Conservation (phyloP, 129 eudicot species). For the Helichrysum umbraculigerum region DNA sequence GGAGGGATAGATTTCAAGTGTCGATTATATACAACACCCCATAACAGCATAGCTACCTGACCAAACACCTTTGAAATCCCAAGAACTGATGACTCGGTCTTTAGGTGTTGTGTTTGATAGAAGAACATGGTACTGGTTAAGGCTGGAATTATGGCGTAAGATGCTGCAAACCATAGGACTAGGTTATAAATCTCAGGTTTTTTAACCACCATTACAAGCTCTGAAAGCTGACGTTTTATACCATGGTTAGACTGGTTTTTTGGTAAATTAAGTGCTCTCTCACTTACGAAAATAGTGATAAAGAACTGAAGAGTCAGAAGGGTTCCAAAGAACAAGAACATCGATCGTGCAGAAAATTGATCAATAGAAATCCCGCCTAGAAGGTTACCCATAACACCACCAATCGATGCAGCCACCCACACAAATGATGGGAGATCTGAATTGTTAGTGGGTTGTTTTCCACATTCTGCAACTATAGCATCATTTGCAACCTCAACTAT, state of each 20-base stretch:
- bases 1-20: conserved; percentile 61
- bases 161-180: conserved; percentile 66
- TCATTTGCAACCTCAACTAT: conserved; percentile 93
- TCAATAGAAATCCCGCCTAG: conserved; percentile 60
- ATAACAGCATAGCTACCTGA: conserved; percentile 75
- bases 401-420: conserved; percentile 81
- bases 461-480: conserved; percentile 86
- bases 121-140: conserved; percentile 85
- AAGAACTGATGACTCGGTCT: conserved; percentile 63
- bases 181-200: conserved; percentile 63
- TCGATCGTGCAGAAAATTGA: conserved; percentile 44
- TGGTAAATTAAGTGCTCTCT: conserved; percentile 68
- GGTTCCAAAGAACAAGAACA: conserved; percentile 64
- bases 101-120: conserved; percentile 74
- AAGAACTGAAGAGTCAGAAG: conserved; percentile 57
- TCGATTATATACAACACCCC: conserved; percentile 71
- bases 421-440: conserved; percentile 77
- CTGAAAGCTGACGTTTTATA: conserved; percentile 52
- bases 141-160: conserved; percentile 82
- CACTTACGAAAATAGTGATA: conserved; percentile 49
- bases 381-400: conserved; percentile 84
- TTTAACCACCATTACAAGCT: conserved; percentile 50
- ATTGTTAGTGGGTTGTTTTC: conserved; percentile 39
- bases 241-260: conserved; percentile 46
- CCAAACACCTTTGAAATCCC: conserved; percentile 92